A percentile compares a stretch with the other conserved stretches of the same genome.
phyloP scores from a whole-genome alignment of 1,284 basidiomycete genomes.

The Sporisorium reilianum region DNA sequence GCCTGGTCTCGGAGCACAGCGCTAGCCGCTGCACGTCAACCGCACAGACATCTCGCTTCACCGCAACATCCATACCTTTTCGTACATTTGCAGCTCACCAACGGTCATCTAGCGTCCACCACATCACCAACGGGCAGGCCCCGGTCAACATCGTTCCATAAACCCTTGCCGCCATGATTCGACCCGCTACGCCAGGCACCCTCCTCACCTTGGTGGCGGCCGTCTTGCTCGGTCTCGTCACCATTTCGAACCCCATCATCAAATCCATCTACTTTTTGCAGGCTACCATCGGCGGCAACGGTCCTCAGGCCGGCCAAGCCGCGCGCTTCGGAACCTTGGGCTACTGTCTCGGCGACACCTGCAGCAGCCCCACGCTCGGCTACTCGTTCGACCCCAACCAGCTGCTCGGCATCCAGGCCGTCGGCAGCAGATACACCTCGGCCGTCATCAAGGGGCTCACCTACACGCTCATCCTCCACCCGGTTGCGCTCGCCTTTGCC shows the following conservation, averaged over 20 bases:
- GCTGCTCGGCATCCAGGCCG: slow-evolving; percentile 53
- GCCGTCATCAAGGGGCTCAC: slow-evolving; percentile 62
- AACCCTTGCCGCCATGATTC: slow-evolving; percentile 34
- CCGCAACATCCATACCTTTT: not conserved
- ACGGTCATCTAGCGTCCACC: not conserved
- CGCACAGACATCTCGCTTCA: not conserved
- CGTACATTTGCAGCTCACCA: too few species aligned
- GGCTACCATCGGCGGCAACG: slow-evolving; percentile 50
- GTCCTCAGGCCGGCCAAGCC: slow-evolving; percentile 34
- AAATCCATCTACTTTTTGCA: slow-evolving; percentile 62
- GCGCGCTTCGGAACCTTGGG: slow-evolving; percentile 56
- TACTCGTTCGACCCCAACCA: slow-evolving; percentile 62
- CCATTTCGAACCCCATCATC: slow-evolving; percentile 60
- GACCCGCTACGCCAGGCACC: slow-evolving; percentile 57
- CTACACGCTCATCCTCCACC: slow-evolving; percentile 63
- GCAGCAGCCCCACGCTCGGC: slow-evolving; percentile 52
- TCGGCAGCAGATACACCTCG: slow-evolving; percentile 46
- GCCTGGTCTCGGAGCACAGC: not conserved
- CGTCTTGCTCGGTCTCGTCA: slow-evolving; percentile 59
- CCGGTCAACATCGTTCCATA: not conserved
- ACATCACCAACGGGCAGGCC: not conserved
- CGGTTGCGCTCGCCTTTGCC: slow-evolving; percentile 52
- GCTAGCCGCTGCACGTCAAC: slow-evolving; percentile 3
- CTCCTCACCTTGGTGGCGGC: slow-evolving; percentile 56
- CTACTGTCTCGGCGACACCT: slow-evolving; percentile 54